Evolutionary conservation across 1,284 basidiomycete species (phyloP).

Genomic region (Cutaneotrichosporon cavernicola): DNA sequence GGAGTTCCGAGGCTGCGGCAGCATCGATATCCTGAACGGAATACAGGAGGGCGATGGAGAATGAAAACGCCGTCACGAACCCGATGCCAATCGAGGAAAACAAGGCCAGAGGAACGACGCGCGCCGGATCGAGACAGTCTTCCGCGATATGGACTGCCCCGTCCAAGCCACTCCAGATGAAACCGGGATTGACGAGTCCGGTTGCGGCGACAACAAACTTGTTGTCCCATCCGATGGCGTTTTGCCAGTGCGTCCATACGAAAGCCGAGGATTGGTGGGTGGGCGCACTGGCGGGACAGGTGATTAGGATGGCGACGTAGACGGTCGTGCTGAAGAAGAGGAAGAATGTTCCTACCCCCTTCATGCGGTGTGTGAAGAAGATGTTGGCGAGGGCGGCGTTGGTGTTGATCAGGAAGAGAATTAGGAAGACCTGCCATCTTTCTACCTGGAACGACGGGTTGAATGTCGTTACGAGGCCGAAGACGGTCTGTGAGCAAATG

Average conservation of each 20-base stretch:
- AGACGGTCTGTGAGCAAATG: slow-evolving; percentile 24
- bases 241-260: slow-evolving; percentile 19
- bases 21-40: slow-evolving; percentile 21
- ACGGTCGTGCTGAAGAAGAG: slow-evolving; percentile 18
- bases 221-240: slow-evolving; percentile 17
- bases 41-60: slow-evolving; percentile 21
- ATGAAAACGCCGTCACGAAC: slow-evolving; percentile 17
- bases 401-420: slow-evolving; percentile 24
- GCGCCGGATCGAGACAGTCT: slow-evolving; percentile 17
- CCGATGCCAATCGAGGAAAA: slow-evolving; percentile 16
- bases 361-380: slow-evolving; percentile 17
- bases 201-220: slow-evolving; percentile 25
- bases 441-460: slow-evolving; percentile 23
- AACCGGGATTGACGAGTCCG: slow-evolving; percentile 23
- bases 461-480: slow-evolving; percentile 22
- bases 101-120: slow-evolving; percentile 19
- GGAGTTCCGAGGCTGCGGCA: slow-evolving; percentile 15
- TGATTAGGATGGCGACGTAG: slow-evolving; percentile 25
- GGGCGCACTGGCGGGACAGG: slow-evolving; percentile 17
- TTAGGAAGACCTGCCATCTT: slow-evolving; percentile 30
- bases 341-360: slow-evolving; percentile 24
- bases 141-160: slow-evolving; percentile 25
- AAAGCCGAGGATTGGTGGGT: slow-evolving; percentile 16
- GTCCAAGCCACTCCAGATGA: slow-evolving; percentile 21
- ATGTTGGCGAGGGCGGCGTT: slow-evolving; percentile 25